phyloP scores from a whole-genome alignment of 1,284 basidiomycete genomes.

The Meripilus lineatus region DNA sequence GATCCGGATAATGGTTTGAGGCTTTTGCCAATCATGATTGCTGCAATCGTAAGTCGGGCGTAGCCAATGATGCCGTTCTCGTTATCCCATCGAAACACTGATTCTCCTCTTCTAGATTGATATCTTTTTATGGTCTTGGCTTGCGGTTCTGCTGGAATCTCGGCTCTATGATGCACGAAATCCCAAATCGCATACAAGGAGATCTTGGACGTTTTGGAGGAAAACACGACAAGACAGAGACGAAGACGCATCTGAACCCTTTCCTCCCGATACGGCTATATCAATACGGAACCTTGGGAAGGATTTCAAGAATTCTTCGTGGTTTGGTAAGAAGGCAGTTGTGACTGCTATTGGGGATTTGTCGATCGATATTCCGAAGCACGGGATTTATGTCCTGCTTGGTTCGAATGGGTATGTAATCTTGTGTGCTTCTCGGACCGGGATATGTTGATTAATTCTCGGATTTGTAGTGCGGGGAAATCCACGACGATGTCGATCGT shows the following conservation, averaged over 20 bases:
- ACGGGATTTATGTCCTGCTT: constrained; percentile 70
- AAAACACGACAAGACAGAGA: constrained; percentile 14
- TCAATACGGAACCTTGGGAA: constrained; percentile 58
- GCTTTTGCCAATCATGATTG: constrained; percentile 58
- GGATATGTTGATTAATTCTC: background rate
- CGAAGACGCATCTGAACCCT: constrained; percentile 16
- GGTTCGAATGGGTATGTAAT: constrained; percentile 63
- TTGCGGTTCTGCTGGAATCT: constrained; percentile 57
- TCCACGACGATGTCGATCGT: constrained; percentile 69
- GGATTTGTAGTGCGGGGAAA: constrained; percentile 63
- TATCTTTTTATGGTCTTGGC: constrained; percentile 65
- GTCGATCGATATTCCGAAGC: constrained; percentile 60
- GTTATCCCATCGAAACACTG: too few species aligned
- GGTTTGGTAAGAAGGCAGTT: constrained; percentile 31
- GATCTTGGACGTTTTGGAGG: constrained; percentile 25
- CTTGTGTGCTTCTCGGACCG: background rate
- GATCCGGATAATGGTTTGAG: constrained; percentile 57
- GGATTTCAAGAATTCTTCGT: constrained; percentile 44
- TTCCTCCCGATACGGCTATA: constrained; percentile 46
- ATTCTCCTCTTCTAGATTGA: constrained; percentile 41
- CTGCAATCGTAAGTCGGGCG: constrained; percentile 54
- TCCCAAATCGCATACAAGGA: constrained; percentile 15
- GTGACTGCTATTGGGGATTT: constrained; percentile 63
- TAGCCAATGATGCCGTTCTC: constrained; percentile 6
- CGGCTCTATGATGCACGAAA: constrained; percentile 56